Evolutionary conservation across 257 asterid species (phyloP), one percentile per base, ranked within the genome.

Genomic region (Schizonepeta tenuifolia): DNA sequence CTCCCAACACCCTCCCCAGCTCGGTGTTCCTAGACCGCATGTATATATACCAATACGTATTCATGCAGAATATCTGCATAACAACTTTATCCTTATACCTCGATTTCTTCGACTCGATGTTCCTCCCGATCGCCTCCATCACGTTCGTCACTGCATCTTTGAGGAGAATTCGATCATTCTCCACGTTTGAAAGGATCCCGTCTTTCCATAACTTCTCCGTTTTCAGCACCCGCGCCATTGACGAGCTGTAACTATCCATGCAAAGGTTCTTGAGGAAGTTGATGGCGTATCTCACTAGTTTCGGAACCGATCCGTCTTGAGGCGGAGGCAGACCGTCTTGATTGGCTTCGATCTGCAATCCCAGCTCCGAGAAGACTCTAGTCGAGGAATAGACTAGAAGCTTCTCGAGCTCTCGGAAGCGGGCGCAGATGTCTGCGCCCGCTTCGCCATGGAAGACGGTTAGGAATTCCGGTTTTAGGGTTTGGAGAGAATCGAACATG

Each of bases 21-120:
- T 92, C 96, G 0, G 84, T 81, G 35, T 73, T 80, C 17, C 85
- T 77, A 13, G 79, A 78, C 83, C 97, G 78, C 95, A 89, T 91
- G 86, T 89, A 89, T 5, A 91, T 85, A 71, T 87, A 91, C 96
- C 97, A 89, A n/a, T 82, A 87, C 0, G 91, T 80, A 67, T 91
- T 91, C 95, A 91, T 87, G 5, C 79, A 75, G 43, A 83, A 91
- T 20, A 91, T 77, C 5, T 84, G 88, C 1, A 86, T 79, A 3
- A 85, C 65, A 5, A 89, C 79, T 78, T 76, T 87, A 17, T 89
- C 96, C 73, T 83, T 91, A 69, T 78, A 89, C 9, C 82, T 63
- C 6, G 71, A 58, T 55, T 70, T 89, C 67, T 89, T 86, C 0
- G 85, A 44, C 72, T 89, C 97, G 4, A 86, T 56, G 46, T 89